phyloP scores from a whole-genome alignment of 2,329 filamentous ascomycete species.

The Claviceps humidiphila region DNA sequence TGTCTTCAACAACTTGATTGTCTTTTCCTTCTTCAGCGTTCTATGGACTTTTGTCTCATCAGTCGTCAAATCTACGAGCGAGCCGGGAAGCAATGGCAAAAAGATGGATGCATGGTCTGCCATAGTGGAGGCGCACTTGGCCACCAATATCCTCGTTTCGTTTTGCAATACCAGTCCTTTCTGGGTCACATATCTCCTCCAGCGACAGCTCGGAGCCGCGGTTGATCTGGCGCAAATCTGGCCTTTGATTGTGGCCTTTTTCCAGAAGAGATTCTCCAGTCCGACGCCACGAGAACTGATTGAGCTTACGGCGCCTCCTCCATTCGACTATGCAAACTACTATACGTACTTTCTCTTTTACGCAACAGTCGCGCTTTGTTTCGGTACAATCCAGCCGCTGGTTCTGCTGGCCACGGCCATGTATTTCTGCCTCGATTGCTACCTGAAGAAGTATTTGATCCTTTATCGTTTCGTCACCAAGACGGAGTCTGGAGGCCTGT shows the following conservation, averaged over 20 bases:
- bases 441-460: constrained; percentile 88
- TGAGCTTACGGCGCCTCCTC: constrained; percentile 78
- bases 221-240: constrained; percentile 84
- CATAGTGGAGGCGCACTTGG: constrained; percentile 51
- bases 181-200: constrained; percentile 88
- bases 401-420: constrained; percentile 75
- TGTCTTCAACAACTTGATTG: constrained; percentile 88
- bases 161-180: constrained; percentile 76
- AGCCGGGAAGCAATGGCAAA: constrained; percentile 13
- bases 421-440: constrained; percentile 79
- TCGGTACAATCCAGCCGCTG: constrained; percentile 73
- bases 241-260: constrained; percentile 71
- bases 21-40: constrained; percentile 85
- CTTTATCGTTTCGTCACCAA: constrained; percentile 95
- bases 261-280: constrained; percentile 68
- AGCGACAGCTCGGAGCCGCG: constrained; percentile 86
- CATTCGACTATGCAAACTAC: constrained; percentile 91
- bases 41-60: constrained; percentile 60
- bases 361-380: constrained; percentile 75
- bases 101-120: constrained; percentile 54
- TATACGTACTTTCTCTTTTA: constrained; percentile 99
- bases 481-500: constrained; percentile 85
- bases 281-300: constrained; percentile 88
- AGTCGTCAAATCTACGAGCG: constrained; percentile 45
- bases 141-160: constrained; percentile 51